Evolutionary conservation across 345 rosid species (phyloP).

Genomic region (Boechera divaricarpa): DNA sequence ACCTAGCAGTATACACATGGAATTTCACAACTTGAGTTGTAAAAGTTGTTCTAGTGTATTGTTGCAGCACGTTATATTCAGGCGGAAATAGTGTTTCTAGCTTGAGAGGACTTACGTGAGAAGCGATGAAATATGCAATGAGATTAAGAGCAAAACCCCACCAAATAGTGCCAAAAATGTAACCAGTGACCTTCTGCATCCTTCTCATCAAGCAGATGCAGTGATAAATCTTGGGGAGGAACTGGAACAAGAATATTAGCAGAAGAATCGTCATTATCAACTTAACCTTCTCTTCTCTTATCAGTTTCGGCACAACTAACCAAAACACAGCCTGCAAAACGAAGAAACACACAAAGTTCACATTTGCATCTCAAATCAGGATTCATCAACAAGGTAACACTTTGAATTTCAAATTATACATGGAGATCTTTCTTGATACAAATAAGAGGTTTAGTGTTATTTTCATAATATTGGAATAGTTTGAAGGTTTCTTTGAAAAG

Average conservation of each 20-base stretch:
- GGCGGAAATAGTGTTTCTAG: neutral
- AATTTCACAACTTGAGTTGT: neutral
- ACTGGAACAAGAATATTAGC: conserved; percentile 55
- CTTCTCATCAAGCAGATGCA: conserved; percentile 71
- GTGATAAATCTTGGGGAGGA: conserved; percentile 89
- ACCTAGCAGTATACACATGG: neutral
- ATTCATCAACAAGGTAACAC: conserved; percentile 9
- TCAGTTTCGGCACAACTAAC: conserved; percentile 68
- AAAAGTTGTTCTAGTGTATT: conserved; percentile 2
- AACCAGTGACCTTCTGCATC: conserved; percentile 91
- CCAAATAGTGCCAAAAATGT: conserved; percentile 94
- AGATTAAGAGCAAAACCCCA: conserved; percentile 95
- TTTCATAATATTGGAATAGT: neutral
- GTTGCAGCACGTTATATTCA: conserved; percentile 11
- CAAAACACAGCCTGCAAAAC: conserved; percentile 80
- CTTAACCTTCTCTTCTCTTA: conserved; percentile 67
- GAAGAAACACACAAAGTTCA: neutral
- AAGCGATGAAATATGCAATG: conserved; percentile 89
- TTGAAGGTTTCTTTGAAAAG: conserved; percentile 11
- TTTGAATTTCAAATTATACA: neutral
- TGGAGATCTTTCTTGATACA: neutral
- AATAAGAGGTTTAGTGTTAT: neutral
- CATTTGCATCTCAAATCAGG: conserved; percentile 6
- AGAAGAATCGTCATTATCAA: conserved; percentile 71
- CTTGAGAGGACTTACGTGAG: conserved; percentile 64